Conservation (phyloP, 345 rosid species). For the Eucalyptus curtisii region DNA sequence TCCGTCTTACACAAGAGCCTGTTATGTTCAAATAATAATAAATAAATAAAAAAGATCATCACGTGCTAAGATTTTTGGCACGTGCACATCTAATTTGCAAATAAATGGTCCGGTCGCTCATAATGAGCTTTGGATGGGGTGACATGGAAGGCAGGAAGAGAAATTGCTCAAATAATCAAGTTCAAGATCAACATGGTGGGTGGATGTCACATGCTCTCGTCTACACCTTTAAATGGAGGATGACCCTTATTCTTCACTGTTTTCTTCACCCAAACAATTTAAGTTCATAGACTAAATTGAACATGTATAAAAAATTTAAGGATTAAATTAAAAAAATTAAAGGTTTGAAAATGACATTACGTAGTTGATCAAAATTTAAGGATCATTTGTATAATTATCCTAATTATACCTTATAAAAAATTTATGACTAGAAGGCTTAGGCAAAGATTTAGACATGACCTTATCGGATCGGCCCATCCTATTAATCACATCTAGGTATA, state of each 20-base stretch:
- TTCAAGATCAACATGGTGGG: not conserved
- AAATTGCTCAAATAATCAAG: not conserved
- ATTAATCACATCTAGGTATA: not conserved
- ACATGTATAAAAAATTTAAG: fast-evolving
- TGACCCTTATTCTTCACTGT: fast-evolving
- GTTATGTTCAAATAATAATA: not conserved
- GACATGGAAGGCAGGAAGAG: not conserved
- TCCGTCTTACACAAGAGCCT: not conserved
- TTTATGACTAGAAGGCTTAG: fast-evolving
- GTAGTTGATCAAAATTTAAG: fast-evolving
- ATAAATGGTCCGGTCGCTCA: not conserved
- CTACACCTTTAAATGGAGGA: not conserved
- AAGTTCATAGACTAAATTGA: fast-evolving
- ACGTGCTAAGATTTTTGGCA: not conserved
- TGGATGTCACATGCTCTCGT: not conserved
- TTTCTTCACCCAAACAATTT: fast-evolving
- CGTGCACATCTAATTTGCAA: not conserved
- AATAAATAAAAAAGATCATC: not conserved
- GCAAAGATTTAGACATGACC: not conserved
- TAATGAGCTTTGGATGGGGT: not conserved
- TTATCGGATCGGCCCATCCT: not conserved
- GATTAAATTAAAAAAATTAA: too few relatives aligned
- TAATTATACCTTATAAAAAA: not conserved
- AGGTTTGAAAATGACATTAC: fast-evolving
- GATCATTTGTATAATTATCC: not conserved